These are phyloP conservation scores for Colletotrichum tabaci DNA, from an alignment of 2,329 filamentous ascomycete genomes.

Conservation along the genomic window DNA sequence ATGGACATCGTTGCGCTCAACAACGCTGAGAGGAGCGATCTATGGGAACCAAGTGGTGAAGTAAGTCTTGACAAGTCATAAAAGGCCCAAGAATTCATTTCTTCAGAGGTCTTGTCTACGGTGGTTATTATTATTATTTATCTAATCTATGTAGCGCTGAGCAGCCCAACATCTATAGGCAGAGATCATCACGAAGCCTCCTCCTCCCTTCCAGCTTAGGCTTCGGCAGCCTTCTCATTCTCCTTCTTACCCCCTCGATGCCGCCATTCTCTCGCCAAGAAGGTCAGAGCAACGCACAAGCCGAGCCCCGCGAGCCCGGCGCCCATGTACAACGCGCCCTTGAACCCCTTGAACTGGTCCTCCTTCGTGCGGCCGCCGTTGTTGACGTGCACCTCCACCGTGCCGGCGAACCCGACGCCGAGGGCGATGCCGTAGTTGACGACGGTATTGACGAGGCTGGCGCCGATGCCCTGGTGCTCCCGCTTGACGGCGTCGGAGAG, in stretches of 20 bases:
- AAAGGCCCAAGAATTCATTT: not conserved
- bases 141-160: not conserved
- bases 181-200: not conserved
- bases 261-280: constrained; percentile 38
- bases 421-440: constrained; percentile 80
- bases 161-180: not conserved
- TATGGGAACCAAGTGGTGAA: no score
- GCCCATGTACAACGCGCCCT: constrained; percentile 59
- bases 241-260: not conserved
- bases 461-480: constrained; percentile 63
- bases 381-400: constrained; percentile 65
- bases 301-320: constrained; percentile 52
- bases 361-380: constrained; percentile 39
- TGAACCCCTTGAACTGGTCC: constrained; percentile 53
- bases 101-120: not conserved
- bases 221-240: constrained; percentile 22
- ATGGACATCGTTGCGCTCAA: no score
- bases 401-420: constrained; percentile 76
- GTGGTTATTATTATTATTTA: not conserved
- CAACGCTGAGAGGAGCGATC: no score
- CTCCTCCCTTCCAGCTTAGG: not conserved
- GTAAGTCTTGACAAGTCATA: no score
- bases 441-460: constrained; percentile 73
- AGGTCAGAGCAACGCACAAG: constrained; percentile 22
- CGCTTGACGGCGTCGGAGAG: constrained; percentile 67